Conservation (phyloP, 768 basidiomycete genomes). For the Tylopilus sp. region DNA sequence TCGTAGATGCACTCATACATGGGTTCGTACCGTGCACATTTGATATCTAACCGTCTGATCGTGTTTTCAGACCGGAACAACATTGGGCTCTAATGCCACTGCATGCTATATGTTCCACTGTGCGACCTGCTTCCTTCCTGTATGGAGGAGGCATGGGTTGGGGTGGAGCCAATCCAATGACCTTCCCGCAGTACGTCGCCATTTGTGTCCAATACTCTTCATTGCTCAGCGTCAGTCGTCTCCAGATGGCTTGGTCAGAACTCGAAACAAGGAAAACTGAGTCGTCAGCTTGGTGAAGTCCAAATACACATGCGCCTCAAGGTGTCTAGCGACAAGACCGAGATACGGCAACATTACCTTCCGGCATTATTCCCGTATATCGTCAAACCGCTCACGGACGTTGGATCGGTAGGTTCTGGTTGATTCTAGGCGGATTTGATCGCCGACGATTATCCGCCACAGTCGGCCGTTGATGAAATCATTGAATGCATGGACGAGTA, state of each 20-base stretch:
- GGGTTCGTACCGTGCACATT: slow-evolving; percentile 48
- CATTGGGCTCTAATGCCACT: slow-evolving; percentile 95
- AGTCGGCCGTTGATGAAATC: slow-evolving; percentile 67
- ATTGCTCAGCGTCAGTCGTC: not conserved
- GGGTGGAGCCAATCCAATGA: slow-evolving; percentile 61
- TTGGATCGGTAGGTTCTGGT: slow-evolving; percentile 61
- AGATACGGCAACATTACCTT: slow-evolving; percentile 89
- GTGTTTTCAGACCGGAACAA: slow-evolving; percentile 70
- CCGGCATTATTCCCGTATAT: slow-evolving; percentile 84
- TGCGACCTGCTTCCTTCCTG: slow-evolving; percentile 79
- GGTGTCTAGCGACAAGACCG: slow-evolving; percentile 84
- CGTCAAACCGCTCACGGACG: slow-evolving; percentile 71
- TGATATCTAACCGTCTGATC: not conserved
- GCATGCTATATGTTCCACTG: slow-evolving; percentile 87
- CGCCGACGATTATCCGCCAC: not conserved
- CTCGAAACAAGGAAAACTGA: slow-evolving; percentile 84
- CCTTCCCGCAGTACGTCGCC: slow-evolving; percentile 77
- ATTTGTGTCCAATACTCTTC: not conserved
- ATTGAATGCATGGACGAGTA: slow-evolving; percentile 93
- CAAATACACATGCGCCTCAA: slow-evolving; percentile 95
- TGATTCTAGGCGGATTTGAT: not conserved
- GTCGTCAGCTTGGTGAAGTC: slow-evolving; percentile 78
- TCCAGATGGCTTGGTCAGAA: slow-evolving; percentile 96
- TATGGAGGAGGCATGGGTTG: slow-evolving; percentile 72
- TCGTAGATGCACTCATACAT: slow-evolving; percentile 91